Evolutionary conservation across 371 early-diverging fungal genomes (phyloP).

Genomic region (Mortierella sp.): DNA sequence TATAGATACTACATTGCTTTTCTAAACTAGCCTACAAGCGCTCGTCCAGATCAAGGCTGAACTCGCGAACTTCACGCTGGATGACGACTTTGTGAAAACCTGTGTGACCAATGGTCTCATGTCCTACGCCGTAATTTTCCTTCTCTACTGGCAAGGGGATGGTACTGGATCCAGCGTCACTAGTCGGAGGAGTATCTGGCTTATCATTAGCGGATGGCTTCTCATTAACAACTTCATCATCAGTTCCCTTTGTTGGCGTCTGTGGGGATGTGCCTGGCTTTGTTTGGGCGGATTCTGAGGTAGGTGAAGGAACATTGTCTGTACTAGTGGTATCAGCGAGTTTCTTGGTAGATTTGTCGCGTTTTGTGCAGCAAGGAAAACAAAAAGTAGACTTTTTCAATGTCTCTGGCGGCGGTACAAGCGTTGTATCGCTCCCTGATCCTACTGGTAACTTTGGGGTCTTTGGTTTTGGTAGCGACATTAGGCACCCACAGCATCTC

Average conservation of each 20-base stretch:
- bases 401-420: slow-evolving; percentile 10
- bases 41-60: slow-evolving; percentile 40
- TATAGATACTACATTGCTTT: not conserved
- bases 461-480: slow-evolving; percentile 16
- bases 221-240: not conserved
- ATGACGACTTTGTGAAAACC: slow-evolving; percentile 49
- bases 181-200: not conserved
- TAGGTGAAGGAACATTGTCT: not conserved
- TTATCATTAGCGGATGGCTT: not conserved
- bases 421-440: slow-evolving; percentile 19
- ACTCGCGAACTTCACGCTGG: slow-evolving; percentile 40
- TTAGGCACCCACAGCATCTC: slow-evolving; percentile 32
- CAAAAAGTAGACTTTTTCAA: not conserved
- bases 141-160: slow-evolving; percentile 10
- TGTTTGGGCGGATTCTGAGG: no score
- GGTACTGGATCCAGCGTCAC: not conserved
- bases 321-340: not conserved
- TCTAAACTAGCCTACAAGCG: slow-evolving; percentile 3
- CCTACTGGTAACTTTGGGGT: not conserved
- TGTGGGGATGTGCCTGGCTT: not conserved
- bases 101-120: slow-evolving; percentile 53
- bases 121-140: slow-evolving; percentile 13
- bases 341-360: slow-evolving; percentile 2
- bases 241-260: not conserved
- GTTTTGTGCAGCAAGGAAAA: not conserved